Conservation (phyloP, 108 stramenopile species). For the Skeletonema costatum region DNA sequence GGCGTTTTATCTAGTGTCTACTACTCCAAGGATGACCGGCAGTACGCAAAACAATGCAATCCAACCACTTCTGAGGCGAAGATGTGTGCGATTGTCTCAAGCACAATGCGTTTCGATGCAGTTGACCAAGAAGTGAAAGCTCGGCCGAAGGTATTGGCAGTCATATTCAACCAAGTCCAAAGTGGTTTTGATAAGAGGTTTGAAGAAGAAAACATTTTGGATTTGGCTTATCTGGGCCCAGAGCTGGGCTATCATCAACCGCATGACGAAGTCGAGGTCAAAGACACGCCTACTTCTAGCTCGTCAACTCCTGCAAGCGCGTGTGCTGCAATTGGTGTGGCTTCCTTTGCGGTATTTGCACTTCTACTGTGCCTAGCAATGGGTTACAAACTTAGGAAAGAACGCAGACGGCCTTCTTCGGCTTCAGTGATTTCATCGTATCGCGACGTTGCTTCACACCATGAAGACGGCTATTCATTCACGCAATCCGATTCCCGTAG, state of each 20-base stretch:
- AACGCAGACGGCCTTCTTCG: slow-evolving; percentile 9
- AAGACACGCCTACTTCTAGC: not conserved
- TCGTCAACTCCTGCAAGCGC: slow-evolving; percentile 2
- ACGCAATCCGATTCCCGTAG: not conserved
- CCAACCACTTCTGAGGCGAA: slow-evolving; percentile 12
- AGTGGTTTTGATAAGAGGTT: not conserved
- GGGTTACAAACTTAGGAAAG: slow-evolving; percentile 10
- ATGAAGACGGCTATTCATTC: not conserved
- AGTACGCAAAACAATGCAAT: slow-evolving; percentile 27
- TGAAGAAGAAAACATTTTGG: slow-evolving; percentile 10
- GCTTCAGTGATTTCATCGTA: not conserved
- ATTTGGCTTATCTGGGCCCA: slow-evolving; percentile 30
- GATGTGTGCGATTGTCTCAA: slow-evolving; percentile 37
- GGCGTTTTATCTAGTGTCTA: slow-evolving; percentile 32
- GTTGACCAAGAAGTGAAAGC: slow-evolving; percentile 14
- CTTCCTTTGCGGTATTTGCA: slow-evolving; percentile 19
- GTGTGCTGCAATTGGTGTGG: slow-evolving; percentile 22
- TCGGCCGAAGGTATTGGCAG: slow-evolving; percentile 14
- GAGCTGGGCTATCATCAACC: slow-evolving; percentile 1
- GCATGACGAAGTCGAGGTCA: not conserved
- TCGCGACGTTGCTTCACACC: not conserved
- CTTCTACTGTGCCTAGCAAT: slow-evolving; percentile 9
- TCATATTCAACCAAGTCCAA: slow-evolving; percentile 23
- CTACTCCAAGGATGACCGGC: slow-evolving; percentile 13
- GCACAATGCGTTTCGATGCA: slow-evolving; percentile 21